Evolutionary conservation across 306 rosid genomes (phyloP).

Genomic region (Arachis stenosperma): DNA sequence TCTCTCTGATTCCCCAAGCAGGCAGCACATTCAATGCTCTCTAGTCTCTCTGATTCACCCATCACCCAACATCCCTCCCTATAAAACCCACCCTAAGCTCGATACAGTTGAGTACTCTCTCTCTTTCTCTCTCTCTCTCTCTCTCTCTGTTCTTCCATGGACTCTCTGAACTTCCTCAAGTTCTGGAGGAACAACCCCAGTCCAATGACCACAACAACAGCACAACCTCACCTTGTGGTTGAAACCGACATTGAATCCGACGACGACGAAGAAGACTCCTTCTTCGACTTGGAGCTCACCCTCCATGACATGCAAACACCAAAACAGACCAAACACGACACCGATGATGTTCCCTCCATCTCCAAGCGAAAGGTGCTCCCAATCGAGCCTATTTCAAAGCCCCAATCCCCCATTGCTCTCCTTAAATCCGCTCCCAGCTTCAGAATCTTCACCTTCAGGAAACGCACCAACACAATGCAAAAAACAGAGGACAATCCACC

Average conservation of each 20-base stretch:
- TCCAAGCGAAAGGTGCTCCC: slow-evolving; percentile 85
- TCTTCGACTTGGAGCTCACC: slow-evolving; percentile 81
- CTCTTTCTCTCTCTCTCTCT: neutral
- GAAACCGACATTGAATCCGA: slow-evolving; percentile 52
- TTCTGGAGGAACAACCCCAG: slow-evolving; percentile 62
- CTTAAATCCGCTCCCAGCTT: slow-evolving; percentile 82
- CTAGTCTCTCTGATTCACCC: slow-evolving; percentile 35
- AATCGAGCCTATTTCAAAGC: slow-evolving; percentile 66
- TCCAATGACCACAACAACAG: slow-evolving; percentile 8
- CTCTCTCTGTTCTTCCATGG: slow-evolving; percentile 50
- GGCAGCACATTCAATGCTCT: slow-evolving; percentile 37
- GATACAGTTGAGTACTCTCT: neutral
- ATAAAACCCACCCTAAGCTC: too few species aligned
- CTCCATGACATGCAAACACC: slow-evolving; percentile 26
- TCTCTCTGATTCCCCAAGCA: slow-evolving; percentile 38
- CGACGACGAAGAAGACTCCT: slow-evolving; percentile 79
- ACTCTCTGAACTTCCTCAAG: slow-evolving; percentile 68
- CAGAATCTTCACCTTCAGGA: slow-evolving; percentile 64
- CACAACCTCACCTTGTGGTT: slow-evolving; percentile 45
- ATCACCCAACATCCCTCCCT: slow-evolving; percentile 38
- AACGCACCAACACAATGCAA: slow-evolving; percentile 41
- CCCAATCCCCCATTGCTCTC: slow-evolving; percentile 85
- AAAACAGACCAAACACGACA: slow-evolving; percentile 5
- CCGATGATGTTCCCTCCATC: slow-evolving; percentile 39
- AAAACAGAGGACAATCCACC: slow-evolving; percentile 22